Percentiles rank a stretch among this genome's conserved stretches.
Conservation (phyloP, 306 rosid genomes). For the Senna tora region DNA sequence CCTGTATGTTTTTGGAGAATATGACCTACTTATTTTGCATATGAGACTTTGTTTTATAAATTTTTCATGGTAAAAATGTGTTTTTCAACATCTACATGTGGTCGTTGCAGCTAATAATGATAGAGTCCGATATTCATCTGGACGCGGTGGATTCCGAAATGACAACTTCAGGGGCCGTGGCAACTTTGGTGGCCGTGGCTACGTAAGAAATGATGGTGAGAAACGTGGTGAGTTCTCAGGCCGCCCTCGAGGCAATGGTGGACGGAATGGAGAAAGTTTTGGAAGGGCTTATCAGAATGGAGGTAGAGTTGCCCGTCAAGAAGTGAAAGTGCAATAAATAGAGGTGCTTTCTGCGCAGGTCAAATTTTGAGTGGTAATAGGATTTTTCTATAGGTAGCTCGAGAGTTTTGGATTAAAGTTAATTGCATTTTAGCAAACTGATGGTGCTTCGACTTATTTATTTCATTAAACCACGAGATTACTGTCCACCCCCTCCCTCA, state of each 20-base stretch:
- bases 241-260: constrained; percentile 38
- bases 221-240: constrained; percentile 59
- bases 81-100: background rate
- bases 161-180: constrained; percentile 70
- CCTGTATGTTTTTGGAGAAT: background rate
- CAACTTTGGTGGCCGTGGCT: constrained; percentile 60
- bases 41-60: background rate
- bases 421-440: background rate
- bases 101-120: constrained; percentile 67
- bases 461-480: constrained; percentile 28
- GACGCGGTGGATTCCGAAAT: constrained; percentile 66
- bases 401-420: constrained; percentile 8
- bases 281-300: constrained; percentile 45
- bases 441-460: constrained; percentile 17
- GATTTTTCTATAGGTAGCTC: constrained; percentile 40
- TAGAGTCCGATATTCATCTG: constrained; percentile 57
- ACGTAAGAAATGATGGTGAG: constrained; percentile 58
- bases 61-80: background rate
- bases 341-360: constrained; percentile 27
- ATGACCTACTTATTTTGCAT: constrained; percentile 1
- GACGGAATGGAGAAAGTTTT: constrained; percentile 12
- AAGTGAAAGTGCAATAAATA: constrained; percentile 42
- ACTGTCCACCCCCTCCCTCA: background rate
- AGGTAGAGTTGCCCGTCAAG: constrained; percentile 52
- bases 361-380: constrained; percentile 30